Evolutionary conservation across 768 basidiomycete species (phyloP).

Genomic region (Auriscalpium vulgare): DNA sequence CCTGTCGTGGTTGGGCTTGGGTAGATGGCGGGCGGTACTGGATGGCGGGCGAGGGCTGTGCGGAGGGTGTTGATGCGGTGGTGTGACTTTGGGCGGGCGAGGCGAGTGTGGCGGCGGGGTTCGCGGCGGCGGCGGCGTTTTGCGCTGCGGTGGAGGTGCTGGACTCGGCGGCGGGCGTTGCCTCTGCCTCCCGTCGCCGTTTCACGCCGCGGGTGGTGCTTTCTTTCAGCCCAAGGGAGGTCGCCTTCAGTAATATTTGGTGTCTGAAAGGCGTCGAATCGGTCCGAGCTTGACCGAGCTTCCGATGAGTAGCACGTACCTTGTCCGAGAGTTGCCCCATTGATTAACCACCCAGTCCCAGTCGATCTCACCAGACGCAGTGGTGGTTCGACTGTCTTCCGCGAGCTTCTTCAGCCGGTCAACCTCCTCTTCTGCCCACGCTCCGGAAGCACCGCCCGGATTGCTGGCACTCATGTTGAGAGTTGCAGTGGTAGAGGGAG

Average conservation of each 20-base stretch:
- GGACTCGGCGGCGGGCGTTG: constrained; percentile 1
- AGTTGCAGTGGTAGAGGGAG: constrained; percentile 7
- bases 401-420: constrained; percentile 60
- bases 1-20: constrained; percentile 3
- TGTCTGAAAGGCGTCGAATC: constrained; percentile 37
- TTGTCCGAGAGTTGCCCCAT: constrained; percentile 68
- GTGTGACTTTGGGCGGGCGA: constrained; percentile 14
- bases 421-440: constrained; percentile 75
- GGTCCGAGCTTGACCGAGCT: too few species aligned
- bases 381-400: constrained; percentile 50
- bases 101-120: constrained; percentile 1
- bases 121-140: constrained; percentile 7
- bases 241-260: constrained; percentile 79
- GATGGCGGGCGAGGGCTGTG: constrained; percentile 14
- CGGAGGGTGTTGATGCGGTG: constrained; percentile 9
- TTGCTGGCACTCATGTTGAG: constrained; percentile 11
- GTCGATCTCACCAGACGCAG: constrained; percentile 46
- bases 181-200: constrained; percentile 38
- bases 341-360: constrained; percentile 74
- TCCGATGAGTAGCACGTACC: constrained; percentile 32
- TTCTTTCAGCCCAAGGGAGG: constrained; percentile 68
- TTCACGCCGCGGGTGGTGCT: constrained; percentile 59
- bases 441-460: constrained; percentile 48
- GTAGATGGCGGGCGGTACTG: constrained; percentile 1
- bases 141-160: constrained; percentile 1